Evolutionary conservation across 768 basidiomycete genomes (phyloP).

Genomic region (Agrocybe pediades): DNA sequence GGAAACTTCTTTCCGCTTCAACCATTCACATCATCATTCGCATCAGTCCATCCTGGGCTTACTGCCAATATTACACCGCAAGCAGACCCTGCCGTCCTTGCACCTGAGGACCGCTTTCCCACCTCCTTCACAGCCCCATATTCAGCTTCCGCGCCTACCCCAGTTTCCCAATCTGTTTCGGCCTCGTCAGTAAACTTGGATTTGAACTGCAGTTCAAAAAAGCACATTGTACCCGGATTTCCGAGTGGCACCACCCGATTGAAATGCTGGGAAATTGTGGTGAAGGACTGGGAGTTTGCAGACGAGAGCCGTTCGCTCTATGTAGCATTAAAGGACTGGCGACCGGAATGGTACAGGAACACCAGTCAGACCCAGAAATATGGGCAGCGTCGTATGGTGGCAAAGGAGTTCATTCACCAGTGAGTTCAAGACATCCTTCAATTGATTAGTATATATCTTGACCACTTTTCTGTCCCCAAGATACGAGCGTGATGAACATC

Average conservation of each 20-base stretch:
- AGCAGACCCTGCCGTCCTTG: no score
- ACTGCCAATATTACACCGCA: no score
- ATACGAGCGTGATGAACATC: neutral
- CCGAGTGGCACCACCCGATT: neutral
- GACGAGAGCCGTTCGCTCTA: neutral
- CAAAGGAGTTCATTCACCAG: slow-evolving; percentile 8
- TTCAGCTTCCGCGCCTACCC: no score
- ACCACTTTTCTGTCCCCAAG: neutral
- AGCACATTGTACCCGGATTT: neutral
- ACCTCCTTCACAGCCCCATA: no score
- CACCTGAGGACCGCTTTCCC: no score
- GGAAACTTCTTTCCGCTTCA: no score
- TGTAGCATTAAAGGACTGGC: slow-evolving; percentile 6
- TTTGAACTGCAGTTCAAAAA: neutral
- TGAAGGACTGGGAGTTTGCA: neutral
- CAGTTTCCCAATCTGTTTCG: no score
- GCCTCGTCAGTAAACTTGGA: no score
- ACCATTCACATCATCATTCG: no score
- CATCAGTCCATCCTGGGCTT: no score
- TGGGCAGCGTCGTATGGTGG: neutral
- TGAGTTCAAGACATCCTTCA: neutral
- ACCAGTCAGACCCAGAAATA: neutral
- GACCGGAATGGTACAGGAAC: slow-evolving; percentile 1
- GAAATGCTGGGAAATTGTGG: neutral
- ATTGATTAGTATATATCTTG: neutral